Conservation (phyloP, 1,284 basidiomycete genomes). For the Malassezia cuniculi region DNA sequence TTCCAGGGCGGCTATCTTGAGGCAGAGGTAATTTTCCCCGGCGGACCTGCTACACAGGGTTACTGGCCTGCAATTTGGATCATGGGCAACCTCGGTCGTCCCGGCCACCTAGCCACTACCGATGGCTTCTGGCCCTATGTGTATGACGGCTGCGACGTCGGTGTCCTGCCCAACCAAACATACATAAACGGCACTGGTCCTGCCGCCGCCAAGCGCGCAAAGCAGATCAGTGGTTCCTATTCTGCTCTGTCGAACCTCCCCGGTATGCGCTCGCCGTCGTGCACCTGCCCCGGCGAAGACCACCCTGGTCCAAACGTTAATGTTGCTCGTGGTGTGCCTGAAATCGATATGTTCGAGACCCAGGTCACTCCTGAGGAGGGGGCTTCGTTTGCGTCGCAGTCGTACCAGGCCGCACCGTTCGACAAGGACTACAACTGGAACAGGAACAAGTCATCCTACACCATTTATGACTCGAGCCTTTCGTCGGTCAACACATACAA, state of each 20-base stretch:
- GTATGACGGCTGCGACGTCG: constrained; percentile 43
- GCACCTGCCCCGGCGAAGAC: constrained; percentile 35
- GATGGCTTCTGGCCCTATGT: constrained; percentile 46
- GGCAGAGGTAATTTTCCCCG: constrained; percentile 29
- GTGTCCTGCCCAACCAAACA: constrained; percentile 37
- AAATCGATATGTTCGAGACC: constrained; percentile 44
- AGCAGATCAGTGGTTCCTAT: too few species aligned
- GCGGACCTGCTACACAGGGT: constrained; percentile 39
- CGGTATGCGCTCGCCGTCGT: constrained; percentile 36
- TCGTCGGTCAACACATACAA: constrained; percentile 37
- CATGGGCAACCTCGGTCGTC: constrained; percentile 40
- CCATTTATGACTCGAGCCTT: constrained; percentile 24
- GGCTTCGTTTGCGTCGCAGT: constrained; percentile 35
- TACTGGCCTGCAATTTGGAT: constrained; percentile 49
- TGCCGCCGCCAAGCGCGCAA: constrained; percentile 16
- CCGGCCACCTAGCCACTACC: constrained; percentile 40
- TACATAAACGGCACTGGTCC: constrained; percentile 27
- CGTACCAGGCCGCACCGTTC: constrained; percentile 44
- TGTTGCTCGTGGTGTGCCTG: constrained; percentile 39
- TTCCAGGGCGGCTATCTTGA: constrained; percentile 44
- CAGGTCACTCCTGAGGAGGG: constrained; percentile 50
- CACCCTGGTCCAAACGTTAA: constrained; percentile 36
- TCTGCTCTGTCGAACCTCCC: constrained; percentile 29
- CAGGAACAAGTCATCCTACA: constrained; percentile 12
- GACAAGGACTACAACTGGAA: constrained; percentile 35